Evolutionary conservation across 306 rosid species (phyloP).

Genomic region (Cucurbita argyrosperma): DNA sequence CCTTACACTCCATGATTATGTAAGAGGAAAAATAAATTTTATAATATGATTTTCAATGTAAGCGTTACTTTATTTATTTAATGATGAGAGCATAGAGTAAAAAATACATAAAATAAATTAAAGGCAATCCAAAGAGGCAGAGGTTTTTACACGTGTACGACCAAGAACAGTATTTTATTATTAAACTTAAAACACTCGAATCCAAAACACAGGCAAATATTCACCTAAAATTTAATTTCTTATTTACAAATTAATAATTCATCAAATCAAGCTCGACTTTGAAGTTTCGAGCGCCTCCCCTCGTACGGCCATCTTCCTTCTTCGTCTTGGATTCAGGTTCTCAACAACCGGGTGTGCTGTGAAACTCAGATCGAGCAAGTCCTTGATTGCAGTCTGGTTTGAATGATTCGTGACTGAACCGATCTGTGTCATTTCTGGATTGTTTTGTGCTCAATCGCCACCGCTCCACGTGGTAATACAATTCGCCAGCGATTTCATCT

Average conservation of each 20-base stretch:
- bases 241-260: not conserved
- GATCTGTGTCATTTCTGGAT: not conserved
- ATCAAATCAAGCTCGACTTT: not conserved
- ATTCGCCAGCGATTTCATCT: not conserved
- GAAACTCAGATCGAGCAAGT: not conserved
- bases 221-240: not conserved
- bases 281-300: not conserved
- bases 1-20: not conserved
- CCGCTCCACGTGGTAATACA: not conserved
- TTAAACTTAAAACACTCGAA: not conserved
- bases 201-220: not conserved
- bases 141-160: not conserved
- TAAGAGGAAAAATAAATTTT: not conserved
- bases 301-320: not conserved
- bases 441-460: not conserved
- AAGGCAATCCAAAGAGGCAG: not conserved
- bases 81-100: not conserved
- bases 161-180: not conserved
- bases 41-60: not conserved
- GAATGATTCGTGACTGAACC: not conserved
- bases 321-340: not conserved
- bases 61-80: not conserved
- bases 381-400: not conserved
- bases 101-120: not conserved
- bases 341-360: not conserved